A percentile compares a stretch with the other conserved stretches of the same genome.
phyloP scores from a whole-genome alignment of 1,284 basidiomycete species.

The Peniophora sp. region DNA sequence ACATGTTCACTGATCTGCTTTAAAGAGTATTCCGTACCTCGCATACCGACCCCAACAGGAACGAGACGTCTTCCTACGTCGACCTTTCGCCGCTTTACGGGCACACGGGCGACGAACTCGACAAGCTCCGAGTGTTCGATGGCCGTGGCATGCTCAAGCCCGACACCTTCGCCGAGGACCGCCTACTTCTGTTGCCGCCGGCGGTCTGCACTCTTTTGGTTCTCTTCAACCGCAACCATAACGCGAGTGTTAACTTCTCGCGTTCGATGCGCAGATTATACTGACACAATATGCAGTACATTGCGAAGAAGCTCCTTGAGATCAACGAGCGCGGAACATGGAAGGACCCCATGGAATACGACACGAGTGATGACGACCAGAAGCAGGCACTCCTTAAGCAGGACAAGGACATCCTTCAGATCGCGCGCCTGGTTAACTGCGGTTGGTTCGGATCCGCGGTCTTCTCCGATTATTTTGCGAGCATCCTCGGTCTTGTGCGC shows the following conservation, averaged over 20 bases:
- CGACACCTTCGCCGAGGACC: slow-evolving; percentile 72
- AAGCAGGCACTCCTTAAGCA: slow-evolving; percentile 34
- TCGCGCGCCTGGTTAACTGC: slow-evolving; percentile 68
- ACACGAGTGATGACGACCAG: slow-evolving; percentile 24
- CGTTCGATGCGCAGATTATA: background rate
- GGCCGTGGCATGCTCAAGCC: slow-evolving; percentile 61
- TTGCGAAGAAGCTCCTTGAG: slow-evolving; percentile 68
- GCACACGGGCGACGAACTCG: slow-evolving; percentile 51
- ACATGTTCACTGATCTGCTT: slow-evolving; percentile 2
- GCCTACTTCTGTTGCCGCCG: slow-evolving; percentile 77
- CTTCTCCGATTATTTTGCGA: slow-evolving; percentile 71
- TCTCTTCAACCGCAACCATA: slow-evolving; percentile 81
- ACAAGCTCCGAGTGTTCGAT: slow-evolving; percentile 52
- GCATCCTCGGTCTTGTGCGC: slow-evolving; percentile 66
- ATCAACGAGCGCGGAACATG: slow-evolving; percentile 70
- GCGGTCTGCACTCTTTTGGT: slow-evolving; percentile 66
- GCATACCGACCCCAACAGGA: slow-evolving; percentile 58
- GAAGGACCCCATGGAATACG: slow-evolving; percentile 35
- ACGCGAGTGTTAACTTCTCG: slow-evolving; percentile 39
- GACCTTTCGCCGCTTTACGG: slow-evolving; percentile 81
- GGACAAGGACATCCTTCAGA: slow-evolving; percentile 80
- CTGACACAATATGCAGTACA: slow-evolving; percentile 42
- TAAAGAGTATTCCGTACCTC: slow-evolving; percentile 66
- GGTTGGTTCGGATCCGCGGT: slow-evolving; percentile 69
- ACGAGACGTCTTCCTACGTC: slow-evolving; percentile 83